These are phyloP conservation scores for Seminavis robusta DNA, from an alignment of 108 stramenopile species.

Conservation along the genomic window DNA sequence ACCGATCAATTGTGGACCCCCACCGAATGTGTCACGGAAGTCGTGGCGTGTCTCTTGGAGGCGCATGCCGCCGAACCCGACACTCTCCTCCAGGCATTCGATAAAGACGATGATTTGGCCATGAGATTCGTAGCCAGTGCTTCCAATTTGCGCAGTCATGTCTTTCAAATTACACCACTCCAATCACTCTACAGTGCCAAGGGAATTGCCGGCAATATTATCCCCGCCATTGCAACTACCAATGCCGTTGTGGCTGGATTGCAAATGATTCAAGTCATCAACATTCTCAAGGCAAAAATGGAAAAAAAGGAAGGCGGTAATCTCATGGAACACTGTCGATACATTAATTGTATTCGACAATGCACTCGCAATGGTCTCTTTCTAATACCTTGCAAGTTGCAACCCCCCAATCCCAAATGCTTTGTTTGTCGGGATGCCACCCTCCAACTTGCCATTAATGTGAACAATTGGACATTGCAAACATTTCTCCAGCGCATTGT, in stretches of 20 bases:
- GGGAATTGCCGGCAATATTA: conserved; percentile 98
- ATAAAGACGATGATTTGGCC: conserved; percentile 92
- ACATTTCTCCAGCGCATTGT: conserved; percentile 51
- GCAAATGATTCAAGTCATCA: conserved; percentile 77
- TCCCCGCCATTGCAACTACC: conserved; percentile 99
- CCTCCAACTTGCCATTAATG: conserved; percentile 64
- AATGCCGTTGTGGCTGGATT: conserved; percentile 98
- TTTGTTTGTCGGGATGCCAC: conserved; percentile 91
- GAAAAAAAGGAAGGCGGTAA: conserved; percentile 8
- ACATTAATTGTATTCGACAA: conserved; percentile 74
- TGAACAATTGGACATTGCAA: conserved; percentile 68
- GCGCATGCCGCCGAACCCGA: conserved; percentile 20
- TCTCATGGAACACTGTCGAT: conserved; percentile 54
- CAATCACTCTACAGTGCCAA: conserved; percentile 89
- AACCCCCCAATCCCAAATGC: conserved; percentile 81
- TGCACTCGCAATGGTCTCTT: conserved; percentile 73
- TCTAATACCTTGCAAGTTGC: conserved; percentile 70
- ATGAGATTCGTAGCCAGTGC: conserved; percentile 96
- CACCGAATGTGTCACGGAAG: conserved; percentile 19
- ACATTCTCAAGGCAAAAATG: conserved; percentile 57
- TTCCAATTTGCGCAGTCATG: conserved; percentile 83
- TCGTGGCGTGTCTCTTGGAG: conserved; percentile 27
- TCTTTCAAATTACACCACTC: conserved; percentile 87
- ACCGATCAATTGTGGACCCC: conserved; percentile 61
- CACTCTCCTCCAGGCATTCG: conserved; percentile 62